Evolutionary conservation across 129 eudicot genomes (phyloP).

Genomic region (Centella asiatica): DNA sequence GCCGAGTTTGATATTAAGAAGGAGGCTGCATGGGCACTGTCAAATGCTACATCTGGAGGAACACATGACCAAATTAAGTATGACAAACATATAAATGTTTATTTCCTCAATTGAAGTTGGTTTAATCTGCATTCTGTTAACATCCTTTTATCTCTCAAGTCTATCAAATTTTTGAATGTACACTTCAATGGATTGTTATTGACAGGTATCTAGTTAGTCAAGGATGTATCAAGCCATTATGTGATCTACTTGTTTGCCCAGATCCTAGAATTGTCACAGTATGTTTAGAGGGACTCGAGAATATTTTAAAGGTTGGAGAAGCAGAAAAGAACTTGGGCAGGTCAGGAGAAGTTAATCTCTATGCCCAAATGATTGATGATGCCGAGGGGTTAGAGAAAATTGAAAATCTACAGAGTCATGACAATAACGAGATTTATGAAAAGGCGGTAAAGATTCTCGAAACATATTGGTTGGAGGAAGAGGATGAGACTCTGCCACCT

Average conservation of each 20-base stretch:
- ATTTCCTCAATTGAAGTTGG: neutral
- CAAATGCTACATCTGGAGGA: constrained; percentile 79
- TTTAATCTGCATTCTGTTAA: neutral
- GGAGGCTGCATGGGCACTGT: constrained; percentile 77
- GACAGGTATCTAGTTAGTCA: constrained; percentile 47
- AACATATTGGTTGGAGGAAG: constrained; percentile 9
- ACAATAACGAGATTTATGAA: constrained; percentile 7
- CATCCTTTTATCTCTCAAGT: neutral
- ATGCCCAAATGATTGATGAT: constrained; percentile 7
- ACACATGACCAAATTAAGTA: constrained; percentile 65
- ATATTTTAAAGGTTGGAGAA: constrained; percentile 66
- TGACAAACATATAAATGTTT: neutral
- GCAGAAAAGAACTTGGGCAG: constrained; percentile 32
- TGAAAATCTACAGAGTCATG: constrained; percentile 5
- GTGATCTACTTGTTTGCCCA: constrained; percentile 61
- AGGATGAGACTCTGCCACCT: constrained; percentile 3
- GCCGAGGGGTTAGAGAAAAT: constrained; percentile 4
- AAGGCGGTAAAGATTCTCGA: constrained; percentile 5
- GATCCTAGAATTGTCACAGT: constrained; percentile 69
- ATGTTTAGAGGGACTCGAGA: constrained; percentile 71
- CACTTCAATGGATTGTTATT: neutral
- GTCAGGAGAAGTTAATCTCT: constrained; percentile 1
- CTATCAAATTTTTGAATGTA: neutral
- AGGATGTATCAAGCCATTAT: constrained; percentile 75
- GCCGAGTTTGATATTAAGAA: constrained; percentile 73